A percentile compares a stretch with the other conserved stretches of the same genome.
Evolutionary conservation across 345 rosid species (phyloP).

Genomic region (Moricandia moricandioides): DNA sequence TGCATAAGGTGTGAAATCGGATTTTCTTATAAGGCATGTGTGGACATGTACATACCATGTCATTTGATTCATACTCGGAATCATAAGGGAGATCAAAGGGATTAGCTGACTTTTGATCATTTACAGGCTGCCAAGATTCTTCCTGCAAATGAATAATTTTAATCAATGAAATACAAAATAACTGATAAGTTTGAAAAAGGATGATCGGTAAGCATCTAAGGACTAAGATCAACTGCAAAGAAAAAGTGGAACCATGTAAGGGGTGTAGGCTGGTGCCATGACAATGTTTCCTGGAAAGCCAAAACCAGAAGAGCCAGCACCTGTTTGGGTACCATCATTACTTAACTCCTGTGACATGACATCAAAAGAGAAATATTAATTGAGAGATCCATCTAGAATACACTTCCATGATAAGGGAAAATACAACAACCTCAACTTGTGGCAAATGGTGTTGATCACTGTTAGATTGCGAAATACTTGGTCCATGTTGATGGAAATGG

Average conservation of each 20-base stretch:
- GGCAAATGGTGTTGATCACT: conserved; percentile 43
- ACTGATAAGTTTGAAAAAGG: conserved; percentile 10
- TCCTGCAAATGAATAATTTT: conserved; percentile 42
- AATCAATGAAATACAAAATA: conserved; percentile 1
- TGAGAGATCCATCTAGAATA: conserved; percentile 11
- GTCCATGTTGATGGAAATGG: conserved; percentile 41
- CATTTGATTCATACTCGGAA: conserved; percentile 51
- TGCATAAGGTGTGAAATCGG: neutral
- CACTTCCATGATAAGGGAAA: conserved; percentile 11
- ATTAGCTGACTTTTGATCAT: conserved; percentile 60
- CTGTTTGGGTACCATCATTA: conserved; percentile 37
- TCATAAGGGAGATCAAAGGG: conserved; percentile 94
- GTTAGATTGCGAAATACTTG: conserved; percentile 36
- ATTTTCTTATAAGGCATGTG: neutral
- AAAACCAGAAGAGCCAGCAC: conserved; percentile 36
- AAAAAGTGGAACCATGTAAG: conserved; percentile 39
- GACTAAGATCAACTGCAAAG: conserved; percentile 36
- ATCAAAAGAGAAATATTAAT: conserved; percentile 22
- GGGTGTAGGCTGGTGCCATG: conserved; percentile 39
- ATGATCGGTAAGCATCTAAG: conserved; percentile 1
- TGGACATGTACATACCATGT: conserved; percentile 54
- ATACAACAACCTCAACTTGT: conserved; percentile 45
- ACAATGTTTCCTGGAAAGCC: conserved; percentile 32
- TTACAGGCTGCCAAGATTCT: conserved; percentile 39
- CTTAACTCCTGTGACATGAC: conserved; percentile 41